Evolutionary conservation across 805 yeast species (phyloP), one percentile per base, ranked within the genome.

Genomic region (Metschnikowia dekortorum): DNA sequence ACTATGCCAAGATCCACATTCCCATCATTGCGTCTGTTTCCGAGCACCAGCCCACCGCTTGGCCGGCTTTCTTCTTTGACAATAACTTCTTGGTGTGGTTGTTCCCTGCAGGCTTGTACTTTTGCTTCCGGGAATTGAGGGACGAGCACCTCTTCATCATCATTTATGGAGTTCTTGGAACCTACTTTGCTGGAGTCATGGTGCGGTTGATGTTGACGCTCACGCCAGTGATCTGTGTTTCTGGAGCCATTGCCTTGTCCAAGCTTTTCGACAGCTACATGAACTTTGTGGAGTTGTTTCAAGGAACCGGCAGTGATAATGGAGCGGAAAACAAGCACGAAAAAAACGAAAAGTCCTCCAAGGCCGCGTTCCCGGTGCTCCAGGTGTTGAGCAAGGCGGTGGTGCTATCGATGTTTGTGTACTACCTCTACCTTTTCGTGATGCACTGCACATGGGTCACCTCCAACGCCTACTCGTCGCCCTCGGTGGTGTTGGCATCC

Each of bases 41-140:
- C 11, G 99, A 94, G 74, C 99, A 94, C 76, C 99, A 94, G 77
- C 99, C 99, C 52, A 92, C 98, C n/a, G 96, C 99, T 4, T 94
- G 99, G 99, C 96, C 98, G 9, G 83, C 97, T 10, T 95, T 94
- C 69, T 94, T 89, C 80, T 89, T 92, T 66, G 99, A 94, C 68
- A 85, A 94, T 46, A 88, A 84, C 62, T 81, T 92, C 77, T 77
- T 94, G 70, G 88, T 92, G 62, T 95, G 99, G 99, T 77, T 94
- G 59, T 94, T 94, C 88, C 99, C 99, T 47, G 97, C 91, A 6
- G 99, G 99, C 56, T 86, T 95, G 45, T 94, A 87, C 73, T 70
- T 94, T 58, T 79, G 92, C 59, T 87, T 94, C 80, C 87, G 87
- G 68, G 97, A 94, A 53, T 76, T 94, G 64, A 80, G 83, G 49